A percentile compares a stretch with the other conserved stretches of the same genome.
Conservation (phyloP, 768 basidiomycete species). For the Pleurotus pulmonarius region DNA sequence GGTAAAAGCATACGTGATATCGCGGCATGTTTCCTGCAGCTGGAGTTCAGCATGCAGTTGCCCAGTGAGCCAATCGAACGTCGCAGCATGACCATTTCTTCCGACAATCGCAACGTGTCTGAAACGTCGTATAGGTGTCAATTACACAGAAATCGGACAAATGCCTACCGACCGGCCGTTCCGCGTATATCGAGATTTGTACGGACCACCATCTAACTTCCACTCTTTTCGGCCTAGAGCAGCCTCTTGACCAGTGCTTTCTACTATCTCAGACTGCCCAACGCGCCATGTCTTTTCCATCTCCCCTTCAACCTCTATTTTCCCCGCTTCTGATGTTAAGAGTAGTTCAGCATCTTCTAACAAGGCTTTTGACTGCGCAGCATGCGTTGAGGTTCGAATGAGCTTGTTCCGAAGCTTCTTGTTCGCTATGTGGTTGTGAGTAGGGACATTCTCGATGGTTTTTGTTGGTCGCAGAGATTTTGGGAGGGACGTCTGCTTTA, state of each 20-base stretch:
- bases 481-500: conserved; percentile 57
- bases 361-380: conserved; percentile 58
- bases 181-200: conserved; percentile 79
- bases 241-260: conserved; percentile 69
- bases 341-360: conserved; percentile 71
- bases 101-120: conserved; percentile 89
- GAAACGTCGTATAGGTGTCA: neutral
- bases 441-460: conserved; percentile 41
- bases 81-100: conserved; percentile 79
- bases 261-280: conserved; percentile 71
- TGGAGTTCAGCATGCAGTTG: conserved; percentile 85
- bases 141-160: neutral
- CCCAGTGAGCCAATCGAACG: conserved; percentile 92
- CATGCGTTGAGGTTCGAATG: conserved; percentile 54
- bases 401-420: conserved; percentile 74
- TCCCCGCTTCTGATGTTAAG: conserved; percentile 65
- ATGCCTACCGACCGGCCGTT: conserved; percentile 73
- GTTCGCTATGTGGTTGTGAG: conserved; percentile 63
- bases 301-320: conserved; percentile 70
- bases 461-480: conserved; percentile 59
- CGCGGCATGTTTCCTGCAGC: conserved; percentile 84
- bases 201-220: conserved; percentile 82
- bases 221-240: conserved; percentile 73
- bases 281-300: conserved; percentile 92
- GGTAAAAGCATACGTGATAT: conserved; percentile 67